Percentiles rank a stretch among this genome's conserved stretches.
Evolutionary conservation across 2,329 filamentous ascomycete genomes (phyloP).

Genomic region (Talaromyces sp.): DNA sequence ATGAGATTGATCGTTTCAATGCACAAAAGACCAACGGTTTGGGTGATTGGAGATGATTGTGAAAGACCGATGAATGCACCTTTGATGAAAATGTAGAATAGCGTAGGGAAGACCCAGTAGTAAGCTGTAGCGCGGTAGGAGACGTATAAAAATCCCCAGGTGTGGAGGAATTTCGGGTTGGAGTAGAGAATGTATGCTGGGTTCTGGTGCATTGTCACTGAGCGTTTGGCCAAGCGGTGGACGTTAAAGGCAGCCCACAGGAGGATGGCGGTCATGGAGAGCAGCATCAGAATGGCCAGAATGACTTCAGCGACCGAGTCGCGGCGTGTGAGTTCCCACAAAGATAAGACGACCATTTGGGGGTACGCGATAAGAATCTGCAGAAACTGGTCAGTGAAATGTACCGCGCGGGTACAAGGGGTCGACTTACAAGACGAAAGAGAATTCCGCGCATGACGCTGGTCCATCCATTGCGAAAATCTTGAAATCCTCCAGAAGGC

Average conservation of each 20-base stretch:
- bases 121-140: conserved; percentile 94
- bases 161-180: conserved; percentile 85
- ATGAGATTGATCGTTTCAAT: conserved; percentile 78
- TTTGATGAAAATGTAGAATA: conserved; percentile 81
- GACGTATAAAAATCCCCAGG: conserved; percentile 97
- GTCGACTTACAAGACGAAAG: conserved; percentile 63
- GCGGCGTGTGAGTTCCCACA: conserved; percentile 86
- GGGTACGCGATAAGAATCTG: conserved; percentile 81
- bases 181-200: conserved; percentile 96
- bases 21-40: conserved; percentile 79
- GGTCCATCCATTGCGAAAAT: conserved; percentile 92
- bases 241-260: conserved; percentile 87
- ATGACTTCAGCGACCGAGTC: conserved; percentile 85
- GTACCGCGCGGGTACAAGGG: background rate
- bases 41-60: conserved; percentile 66
- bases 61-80: conserved; percentile 81
- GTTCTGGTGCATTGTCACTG: conserved; percentile 87
- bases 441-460: conserved; percentile 91
- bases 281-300: conserved; percentile 81
- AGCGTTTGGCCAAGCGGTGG: conserved; percentile 80
- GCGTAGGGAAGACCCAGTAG: conserved; percentile 82
- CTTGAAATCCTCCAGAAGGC: conserved; percentile 78
- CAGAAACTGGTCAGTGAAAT: background rate
- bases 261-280: conserved; percentile 73
- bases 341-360: conserved; percentile 84